Conservation (phyloP, 2,329 filamentous ascomycete genomes). For the Coccinonectria pachysandricola region DNA sequence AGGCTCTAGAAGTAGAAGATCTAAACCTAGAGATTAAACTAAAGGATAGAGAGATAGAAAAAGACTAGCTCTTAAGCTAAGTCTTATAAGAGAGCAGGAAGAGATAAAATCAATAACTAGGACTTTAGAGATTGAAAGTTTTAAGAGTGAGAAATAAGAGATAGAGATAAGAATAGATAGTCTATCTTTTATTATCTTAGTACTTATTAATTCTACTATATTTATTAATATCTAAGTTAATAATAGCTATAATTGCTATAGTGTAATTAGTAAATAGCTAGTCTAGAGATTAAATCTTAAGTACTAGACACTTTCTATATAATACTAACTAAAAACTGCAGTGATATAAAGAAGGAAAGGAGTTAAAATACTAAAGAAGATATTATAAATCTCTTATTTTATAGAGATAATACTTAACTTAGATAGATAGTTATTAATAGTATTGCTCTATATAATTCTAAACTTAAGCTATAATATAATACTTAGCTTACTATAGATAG, state of each 20-base stretch:
- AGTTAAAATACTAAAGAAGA: neutral
- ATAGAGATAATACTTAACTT: neutral
- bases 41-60: no score
- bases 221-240: neutral
- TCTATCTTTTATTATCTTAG: no score
- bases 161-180: no score
- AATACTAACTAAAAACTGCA: neutral
- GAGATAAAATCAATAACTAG: no score
- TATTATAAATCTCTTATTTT: neutral
- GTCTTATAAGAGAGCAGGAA: no score
- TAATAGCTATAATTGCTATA: neutral
- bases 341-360: neutral
- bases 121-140: no score
- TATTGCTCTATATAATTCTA: slow-evolving; percentile 1
- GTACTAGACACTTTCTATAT: no score
- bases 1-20: no score
- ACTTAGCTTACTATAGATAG: no score
- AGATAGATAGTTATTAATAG: slow-evolving; percentile 1
- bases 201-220: neutral
- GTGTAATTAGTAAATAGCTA: neutral
- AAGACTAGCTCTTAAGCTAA: no score
- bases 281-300: neutral
- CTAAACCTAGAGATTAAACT: neutral
- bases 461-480: no score
- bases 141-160: no score